Conservation (phyloP, 441 rosid genomes). For the Erodium moschatum region DNA sequence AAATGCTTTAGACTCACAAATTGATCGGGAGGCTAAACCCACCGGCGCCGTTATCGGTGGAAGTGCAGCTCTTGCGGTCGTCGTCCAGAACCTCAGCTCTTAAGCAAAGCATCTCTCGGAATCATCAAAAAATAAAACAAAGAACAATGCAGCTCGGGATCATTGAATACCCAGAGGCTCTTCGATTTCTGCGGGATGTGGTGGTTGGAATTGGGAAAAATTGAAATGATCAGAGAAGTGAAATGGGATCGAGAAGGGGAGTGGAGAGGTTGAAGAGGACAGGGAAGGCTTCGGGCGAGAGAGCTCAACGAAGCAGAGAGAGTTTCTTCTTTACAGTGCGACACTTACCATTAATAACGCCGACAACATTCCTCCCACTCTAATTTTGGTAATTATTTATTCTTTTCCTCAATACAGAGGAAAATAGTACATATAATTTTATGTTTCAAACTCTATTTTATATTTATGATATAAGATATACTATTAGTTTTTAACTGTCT, state of each 20-base stretch:
- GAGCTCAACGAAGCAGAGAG: not conserved
- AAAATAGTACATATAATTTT: too few relatives aligned
- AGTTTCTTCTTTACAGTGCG: not conserved
- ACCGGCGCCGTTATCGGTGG: not conserved
- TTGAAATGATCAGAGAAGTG: not conserved
- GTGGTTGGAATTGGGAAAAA: not conserved
- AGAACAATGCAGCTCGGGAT: not conserved
- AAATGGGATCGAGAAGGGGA: not conserved
- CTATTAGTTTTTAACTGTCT: too few relatives aligned
- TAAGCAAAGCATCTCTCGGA: constrained; percentile 8
- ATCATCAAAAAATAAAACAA: not conserved
- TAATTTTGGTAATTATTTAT: not conserved
- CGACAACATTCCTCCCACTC: not conserved
- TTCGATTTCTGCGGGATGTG: not conserved
- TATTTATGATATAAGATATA: too few relatives aligned
- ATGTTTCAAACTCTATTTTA: too few relatives aligned
- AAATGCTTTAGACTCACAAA: not conserved
- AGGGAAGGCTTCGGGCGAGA: not conserved
- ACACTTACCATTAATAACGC: not conserved
- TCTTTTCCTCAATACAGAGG: too few relatives aligned
- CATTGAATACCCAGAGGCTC: not conserved
- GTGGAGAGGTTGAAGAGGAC: not conserved
- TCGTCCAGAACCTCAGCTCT: constrained; percentile 12
- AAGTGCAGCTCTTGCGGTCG: constrained; percentile 5
- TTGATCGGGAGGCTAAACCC: constrained; percentile 9